A percentile compares a stretch with the other conserved stretches of the same genome.
Evolutionary conservation across 1,284 basidiomycete genomes (phyloP).

Genomic region (Cutaneotrichosporon cyanovorans): DNA sequence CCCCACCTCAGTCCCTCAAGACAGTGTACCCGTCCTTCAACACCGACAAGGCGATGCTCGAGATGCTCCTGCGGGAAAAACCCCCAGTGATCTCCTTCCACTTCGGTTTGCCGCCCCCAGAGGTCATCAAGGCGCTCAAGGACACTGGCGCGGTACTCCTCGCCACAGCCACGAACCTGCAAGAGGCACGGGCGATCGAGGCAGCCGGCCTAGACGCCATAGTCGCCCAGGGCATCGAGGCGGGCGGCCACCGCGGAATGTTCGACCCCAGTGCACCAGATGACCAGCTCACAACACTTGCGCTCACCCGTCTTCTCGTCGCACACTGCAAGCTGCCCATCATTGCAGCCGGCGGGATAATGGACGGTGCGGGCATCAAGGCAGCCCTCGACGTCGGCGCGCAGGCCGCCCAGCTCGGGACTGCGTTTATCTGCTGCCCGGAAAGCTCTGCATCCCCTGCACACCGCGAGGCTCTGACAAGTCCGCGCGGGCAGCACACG

Average conservation of each 20-base stretch:
- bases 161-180: constrained; percentile 27
- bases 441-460: constrained; percentile 30
- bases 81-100: constrained; percentile 35
- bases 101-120: constrained; percentile 30
- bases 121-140: constrained; percentile 18
- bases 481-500: constrained; percentile 17
- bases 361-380: constrained; percentile 24
- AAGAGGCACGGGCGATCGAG: constrained; percentile 24
- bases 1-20: constrained; percentile 19
- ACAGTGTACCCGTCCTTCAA: constrained; percentile 28
- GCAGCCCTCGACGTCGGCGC: constrained; percentile 26
- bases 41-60: constrained; percentile 24
- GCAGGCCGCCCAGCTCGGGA: constrained; percentile 33
- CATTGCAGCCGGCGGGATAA: constrained; percentile 36
- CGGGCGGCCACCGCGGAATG: constrained; percentile 38
- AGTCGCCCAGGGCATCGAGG: constrained; percentile 36
- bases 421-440: constrained; percentile 28
- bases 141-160: constrained; percentile 20
- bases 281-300: constrained; percentile 23
- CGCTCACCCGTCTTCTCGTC: constrained; percentile 21
- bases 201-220: constrained; percentile 28
- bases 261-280: constrained; percentile 26
- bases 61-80: constrained; percentile 25
- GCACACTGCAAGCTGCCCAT: constrained; percentile 16
- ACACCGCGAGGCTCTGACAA: constrained; percentile 19